Evolutionary conservation across 768 basidiomycete genomes (phyloP), one percentile per base, ranked within the genome.

Genomic region (Rhizopogon rudus): DNA sequence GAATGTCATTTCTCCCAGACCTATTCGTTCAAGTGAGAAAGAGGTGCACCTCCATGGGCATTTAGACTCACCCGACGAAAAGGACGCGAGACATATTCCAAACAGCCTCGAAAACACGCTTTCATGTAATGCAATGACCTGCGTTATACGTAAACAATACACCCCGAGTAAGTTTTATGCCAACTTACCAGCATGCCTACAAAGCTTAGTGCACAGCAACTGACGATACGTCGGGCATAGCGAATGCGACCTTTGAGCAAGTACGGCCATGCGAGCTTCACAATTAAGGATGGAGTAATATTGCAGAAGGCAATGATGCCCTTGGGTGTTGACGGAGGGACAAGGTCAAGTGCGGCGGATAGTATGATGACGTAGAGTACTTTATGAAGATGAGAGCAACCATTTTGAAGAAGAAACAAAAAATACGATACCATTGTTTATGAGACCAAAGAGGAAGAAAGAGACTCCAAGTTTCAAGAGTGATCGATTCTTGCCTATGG

Each of bases 291-390:
- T 0, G 96, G 95, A 12, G 88, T 81, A 53, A 99, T 97, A 69
- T 98, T 98, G 74, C 91, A 95, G 67, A 98, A 93, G 0, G 88
- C 84, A 51, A 98, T 93, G 53, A 98, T 84, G 14, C 96, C 96
- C 67, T 96, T 96, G 0, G 96, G 95, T 0, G 93, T 96, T 2
- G 87, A 81, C 1, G 91, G 86, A 7, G 93, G 90, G 1, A 97
- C 94, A 3, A 99, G 81, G 65, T 99, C 97, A 3, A 98, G 76
- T 1, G 97, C 97, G 6, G 96, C 96, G 1, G 93, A 96, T 17
- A 99, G 82, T 58, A 98, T 97, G 57, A 98, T 89, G 39, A 99
- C 96, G 71, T 98, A 97, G 54, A 96, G 77, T 5, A 97, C 93
- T 93, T 59, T 0, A 55, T 29, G 8, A 40, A 17, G 5, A 46